Evolutionary conservation across 257 asterid genomes (phyloP).

Genomic region (Misopates orontium): DNA sequence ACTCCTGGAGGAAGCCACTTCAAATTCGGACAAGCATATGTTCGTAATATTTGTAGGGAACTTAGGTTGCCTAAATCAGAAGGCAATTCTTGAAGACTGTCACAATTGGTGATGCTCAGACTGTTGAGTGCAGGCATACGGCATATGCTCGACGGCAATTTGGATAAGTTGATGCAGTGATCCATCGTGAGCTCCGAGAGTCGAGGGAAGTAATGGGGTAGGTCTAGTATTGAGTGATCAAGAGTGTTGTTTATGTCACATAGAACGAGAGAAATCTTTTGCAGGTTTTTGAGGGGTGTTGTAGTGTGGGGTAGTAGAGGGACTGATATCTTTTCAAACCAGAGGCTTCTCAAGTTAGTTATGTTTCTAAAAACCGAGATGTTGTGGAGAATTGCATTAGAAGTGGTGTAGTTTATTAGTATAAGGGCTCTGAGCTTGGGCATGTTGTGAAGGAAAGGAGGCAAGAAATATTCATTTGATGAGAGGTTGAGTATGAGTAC

Average conservation of each 20-base stretch:
- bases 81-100: constrained; percentile 67
- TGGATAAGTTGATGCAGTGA: constrained; percentile 77
- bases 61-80: constrained; percentile 52
- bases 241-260: constrained; percentile 57
- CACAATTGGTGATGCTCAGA: constrained; percentile 84
- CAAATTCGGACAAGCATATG: constrained; percentile 75
- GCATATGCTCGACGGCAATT: constrained; percentile 60
- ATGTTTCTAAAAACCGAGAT: constrained; percentile 58
- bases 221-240: constrained; percentile 43
- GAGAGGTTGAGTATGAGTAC: constrained; percentile 80
- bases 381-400: constrained; percentile 55
- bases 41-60: constrained; percentile 54
- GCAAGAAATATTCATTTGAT: constrained; percentile 59
- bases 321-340: constrained; percentile 69
- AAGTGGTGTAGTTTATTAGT: constrained; percentile 60
- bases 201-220: constrained; percentile 69
- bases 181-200: constrained; percentile 82
- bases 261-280: constrained; percentile 67
- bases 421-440: constrained; percentile 78
- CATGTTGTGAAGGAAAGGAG: constrained; percentile 74
- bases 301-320: constrained; percentile 66
- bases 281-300: constrained; percentile 54
- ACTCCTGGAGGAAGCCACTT: constrained; percentile 56
- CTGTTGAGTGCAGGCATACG: constrained; percentile 59
- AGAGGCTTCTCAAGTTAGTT: constrained; percentile 74